Evolutionary conservation across 495 filamentous ascomycete species (phyloP).

Genomic region (Mytilinidion resinicola): DNA sequence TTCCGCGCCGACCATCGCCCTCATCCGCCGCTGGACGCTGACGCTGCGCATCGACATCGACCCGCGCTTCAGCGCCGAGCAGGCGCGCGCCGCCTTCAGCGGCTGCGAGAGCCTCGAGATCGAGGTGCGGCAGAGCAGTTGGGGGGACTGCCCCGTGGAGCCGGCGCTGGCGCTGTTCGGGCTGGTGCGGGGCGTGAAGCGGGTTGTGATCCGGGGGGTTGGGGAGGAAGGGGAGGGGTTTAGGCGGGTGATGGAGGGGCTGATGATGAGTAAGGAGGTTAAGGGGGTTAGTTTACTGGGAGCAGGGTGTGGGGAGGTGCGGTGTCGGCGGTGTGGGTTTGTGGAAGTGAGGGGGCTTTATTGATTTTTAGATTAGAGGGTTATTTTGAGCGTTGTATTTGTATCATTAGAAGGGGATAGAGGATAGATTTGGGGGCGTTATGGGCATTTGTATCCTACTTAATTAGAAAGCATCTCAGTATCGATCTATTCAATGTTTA

Average conservation of each 20-base stretch:
- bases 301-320: no score
- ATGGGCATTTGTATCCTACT: no score
- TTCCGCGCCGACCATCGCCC: constrained; percentile 22
- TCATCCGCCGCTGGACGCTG: constrained; percentile 42
- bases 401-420: no score
- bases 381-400: no score
- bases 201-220: constrained; percentile 30
- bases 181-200: constrained; percentile 45
- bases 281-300: not conserved
- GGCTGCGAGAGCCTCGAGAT: constrained; percentile 43
- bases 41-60: constrained; percentile 45
- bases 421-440: no score
- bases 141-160: constrained; percentile 33
- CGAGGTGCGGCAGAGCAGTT: constrained; percentile 43
- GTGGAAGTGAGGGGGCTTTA: no score
- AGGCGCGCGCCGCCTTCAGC: constrained; percentile 37
- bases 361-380: no score
- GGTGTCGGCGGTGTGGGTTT: no score
- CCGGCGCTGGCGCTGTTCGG: constrained; percentile 42
- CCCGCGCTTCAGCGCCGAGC: constrained; percentile 31
- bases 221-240: constrained; percentile 40
- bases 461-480: no score
- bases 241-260: constrained; percentile 41
- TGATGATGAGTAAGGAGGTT: constrained; percentile 36
- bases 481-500: no score